Base-by-base conservation (phyloP, 2,329 filamentous ascomycete species). In the Cordyceps fumosorosea region DNA sequence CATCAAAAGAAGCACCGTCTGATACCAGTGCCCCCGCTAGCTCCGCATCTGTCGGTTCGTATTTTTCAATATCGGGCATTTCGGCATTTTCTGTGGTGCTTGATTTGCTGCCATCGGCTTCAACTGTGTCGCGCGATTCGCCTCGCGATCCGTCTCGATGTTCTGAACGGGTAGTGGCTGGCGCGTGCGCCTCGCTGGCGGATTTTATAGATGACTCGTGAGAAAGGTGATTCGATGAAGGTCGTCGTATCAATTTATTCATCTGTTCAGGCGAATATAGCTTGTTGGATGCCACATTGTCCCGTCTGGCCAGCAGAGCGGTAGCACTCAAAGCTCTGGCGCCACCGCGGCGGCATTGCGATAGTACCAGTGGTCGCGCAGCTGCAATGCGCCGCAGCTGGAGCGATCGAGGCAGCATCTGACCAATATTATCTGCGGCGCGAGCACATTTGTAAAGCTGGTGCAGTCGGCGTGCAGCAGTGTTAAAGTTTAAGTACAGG, bases 181-280 rank as follows among this genome's bases (percentile, higher is more conserved):
- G 48, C 20, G 37, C 26, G 24, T 34, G 37, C 7, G 45, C 18
- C 48, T 53, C 18, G 5, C n/a, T 24, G n/a, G 12, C 3, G n/a
- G n/a, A 18, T 22, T 12, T 34, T 3, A 22, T 10, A 8, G 2
- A 12, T 22, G 56, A 42, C 5, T 29, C 34, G 7, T 40, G 22
- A 4, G 5, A 7, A 3, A 11, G 16, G 14, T 5, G n/a, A 14
- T 7, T 14, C 7, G 47, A 29, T 3, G 18, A 61, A 24, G 12
- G 53, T 54, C 11, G 64, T 64, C 14, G 66, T 29, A 69, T 69
- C 3, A 73, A 64, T 6, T 66, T 64, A n/a, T 71, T 69, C 45
- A 69, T 66, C 54, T 65, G 67, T n/a, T 66, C 65, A 18, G 69
- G 67, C 58, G 66, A 64, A 34, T 51, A 51, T 4, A 56, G 59